Conservation (phyloP, 768 basidiomycete genomes). For the Gymnopilus dilepis region DNA sequence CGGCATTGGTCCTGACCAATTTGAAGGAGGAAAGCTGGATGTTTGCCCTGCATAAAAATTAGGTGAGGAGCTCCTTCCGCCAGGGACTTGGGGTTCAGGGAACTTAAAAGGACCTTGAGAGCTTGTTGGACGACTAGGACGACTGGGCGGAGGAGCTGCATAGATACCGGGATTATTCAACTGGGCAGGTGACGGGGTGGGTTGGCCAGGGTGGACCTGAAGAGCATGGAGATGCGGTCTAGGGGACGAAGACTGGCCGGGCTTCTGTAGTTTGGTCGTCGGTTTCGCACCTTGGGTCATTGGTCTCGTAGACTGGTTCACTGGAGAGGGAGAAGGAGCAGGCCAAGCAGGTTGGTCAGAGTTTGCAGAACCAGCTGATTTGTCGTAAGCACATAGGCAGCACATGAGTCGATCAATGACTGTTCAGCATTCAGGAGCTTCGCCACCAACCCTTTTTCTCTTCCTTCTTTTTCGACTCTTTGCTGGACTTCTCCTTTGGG, state of each 20-base stretch:
- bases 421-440: slow-evolving; percentile 13
- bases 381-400: not conserved
- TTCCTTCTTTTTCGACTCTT: slow-evolving; percentile 45
- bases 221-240: slow-evolving; percentile 34
- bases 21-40: slow-evolving; percentile 14
- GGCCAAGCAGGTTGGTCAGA: slow-evolving; percentile 20
- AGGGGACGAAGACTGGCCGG: slow-evolving; percentile 19
- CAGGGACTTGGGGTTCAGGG: slow-evolving; percentile 23
- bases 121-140: slow-evolving; percentile 20
- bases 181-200: slow-evolving; percentile 49
- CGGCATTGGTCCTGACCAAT: slow-evolving; percentile 14
- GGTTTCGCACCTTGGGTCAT: slow-evolving; percentile 8
- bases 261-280: slow-evolving; percentile 24
- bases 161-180: slow-evolving; percentile 47
- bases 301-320: slow-evolving; percentile 9
- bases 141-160: slow-evolving; percentile 37
- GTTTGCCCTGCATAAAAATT: slow-evolving; percentile 13
- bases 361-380: slow-evolving; percentile 15
- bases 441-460: slow-evolving; percentile 48
- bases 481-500: slow-evolving; percentile 31
- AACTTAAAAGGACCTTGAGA: slow-evolving; percentile 17
- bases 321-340: slow-evolving; percentile 11
- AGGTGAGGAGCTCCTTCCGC: not conserved
- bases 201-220: slow-evolving; percentile 40
- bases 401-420: slow-evolving; percentile 20